Percentiles rank a stretch among this genome's conserved stretches.
Conservation (phyloP, 345 rosid genomes). For the Eucalyptus globulus region DNA sequence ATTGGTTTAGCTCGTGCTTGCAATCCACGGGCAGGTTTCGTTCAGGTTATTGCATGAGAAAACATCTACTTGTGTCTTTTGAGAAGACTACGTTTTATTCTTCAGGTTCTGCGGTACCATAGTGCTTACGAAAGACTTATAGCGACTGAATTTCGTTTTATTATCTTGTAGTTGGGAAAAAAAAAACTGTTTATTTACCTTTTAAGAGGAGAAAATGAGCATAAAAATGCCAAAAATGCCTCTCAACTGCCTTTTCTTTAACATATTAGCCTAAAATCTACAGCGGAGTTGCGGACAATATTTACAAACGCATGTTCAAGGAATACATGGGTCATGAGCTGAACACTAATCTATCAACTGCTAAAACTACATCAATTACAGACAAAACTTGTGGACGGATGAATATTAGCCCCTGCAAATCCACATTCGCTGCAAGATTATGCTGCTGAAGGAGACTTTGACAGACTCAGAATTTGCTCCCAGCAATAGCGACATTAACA, state of each 20-base stretch:
- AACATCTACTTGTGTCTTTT: not conserved
- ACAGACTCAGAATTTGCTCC: not conserved
- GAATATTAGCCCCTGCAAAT: not conserved
- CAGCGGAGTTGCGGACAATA: not conserved
- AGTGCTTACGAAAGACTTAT: not conserved
- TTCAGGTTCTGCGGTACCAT: not conserved
- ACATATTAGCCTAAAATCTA: not conserved
- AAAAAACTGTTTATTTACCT: not conserved
- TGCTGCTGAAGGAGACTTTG: not conserved
- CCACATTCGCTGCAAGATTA: not conserved
- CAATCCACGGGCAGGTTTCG: not conserved
- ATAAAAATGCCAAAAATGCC: not conserved
- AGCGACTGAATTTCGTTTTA: not conserved
- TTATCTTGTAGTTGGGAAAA: not conserved
- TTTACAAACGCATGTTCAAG: not conserved
- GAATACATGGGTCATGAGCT: not conserved
- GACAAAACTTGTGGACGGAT: not conserved
- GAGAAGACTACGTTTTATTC: not conserved
- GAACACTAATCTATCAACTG: not conserved
- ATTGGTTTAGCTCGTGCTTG: not conserved
- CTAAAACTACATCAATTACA: not conserved
- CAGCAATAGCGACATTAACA: not conserved
- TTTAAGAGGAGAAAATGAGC: not conserved
- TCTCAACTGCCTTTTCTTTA: not conserved
- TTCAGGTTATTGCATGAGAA: not conserved